Evolutionary conservation across 768 basidiomycete species (phyloP), one percentile per base, ranked within the genome.

Genomic region (Pisolithus microcarpus): DNA sequence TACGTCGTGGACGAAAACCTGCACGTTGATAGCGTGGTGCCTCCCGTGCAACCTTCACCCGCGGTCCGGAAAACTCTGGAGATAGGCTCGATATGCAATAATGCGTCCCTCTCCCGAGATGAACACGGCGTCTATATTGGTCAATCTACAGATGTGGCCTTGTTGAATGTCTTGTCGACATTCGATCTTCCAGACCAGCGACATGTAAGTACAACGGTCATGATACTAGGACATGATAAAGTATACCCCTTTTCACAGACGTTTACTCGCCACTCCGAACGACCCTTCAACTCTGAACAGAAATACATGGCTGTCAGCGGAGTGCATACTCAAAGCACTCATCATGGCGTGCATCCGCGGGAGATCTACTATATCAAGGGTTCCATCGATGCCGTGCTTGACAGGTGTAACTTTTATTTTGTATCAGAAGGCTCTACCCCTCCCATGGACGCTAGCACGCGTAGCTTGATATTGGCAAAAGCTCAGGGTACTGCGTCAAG

Each of bases 221-320:
- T 16, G 34, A 13, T 5, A 11, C 2, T 23, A 11, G 18, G 28
- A 38, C 50, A n/a, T 53, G 38, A 50, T 19, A 10, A 36, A 11
- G 43, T 52, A 54, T 9, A 61, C 37, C 2, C 11, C 9, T 26
- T 52, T 39, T 11, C 38, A 36, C 53, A 89, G 87, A 65, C 74
- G 0, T 90, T 91, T 63, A 79, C 75, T 46, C 81, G 87, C 23
- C 66, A 77, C n/a, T 78, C 78, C 9, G 94, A 98, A 63, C 78
- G 82, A 43, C 83, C 94, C 0, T 98, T 98, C 78, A 91, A 79
- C 66, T 97, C 95, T 16, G 94, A 98, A 55, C 79, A 82, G 52
- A 97, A 97, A 67, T 91, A 78, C 66, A 96, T 97, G 90, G 87
- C 87, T 13, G 82, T 97, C 54, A 85, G 83, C 46, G 94, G 94